A percentile compares a stretch with the other conserved stretches of the same genome.
Conservation (phyloP, 2,329 filamentous ascomycete genomes). For the Hyphodiscus sp. region DNA sequence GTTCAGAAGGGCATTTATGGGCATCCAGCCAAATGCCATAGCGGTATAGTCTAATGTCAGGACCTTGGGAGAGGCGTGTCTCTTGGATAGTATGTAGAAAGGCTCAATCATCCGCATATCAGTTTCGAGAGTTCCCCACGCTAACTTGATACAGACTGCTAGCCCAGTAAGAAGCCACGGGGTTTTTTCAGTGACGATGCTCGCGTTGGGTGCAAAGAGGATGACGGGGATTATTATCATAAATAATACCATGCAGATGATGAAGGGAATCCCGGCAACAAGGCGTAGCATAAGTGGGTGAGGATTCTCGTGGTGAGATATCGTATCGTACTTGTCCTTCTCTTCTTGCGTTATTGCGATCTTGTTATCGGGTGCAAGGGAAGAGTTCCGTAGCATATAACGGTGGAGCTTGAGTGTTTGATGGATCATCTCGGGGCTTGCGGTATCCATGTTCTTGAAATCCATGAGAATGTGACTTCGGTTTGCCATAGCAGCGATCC, state of each 20-base stretch:
- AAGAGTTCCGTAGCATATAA: slow-evolving; percentile 65
- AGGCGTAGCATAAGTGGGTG: slow-evolving; percentile 64
- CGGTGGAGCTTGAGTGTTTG: slow-evolving; percentile 57
- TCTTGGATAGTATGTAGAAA: slow-evolving; percentile 61
- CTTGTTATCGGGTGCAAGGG: slow-evolving; percentile 57
- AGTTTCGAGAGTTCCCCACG: slow-evolving; percentile 63
- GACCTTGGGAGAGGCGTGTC: slow-evolving; percentile 58
- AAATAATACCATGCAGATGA: slow-evolving; percentile 51
- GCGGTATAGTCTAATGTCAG: slow-evolving; percentile 69
- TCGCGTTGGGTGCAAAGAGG: slow-evolving; percentile 48
- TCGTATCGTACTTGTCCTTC: slow-evolving; percentile 41
- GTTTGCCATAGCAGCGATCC: slow-evolving; percentile 69
- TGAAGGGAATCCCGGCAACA: slow-evolving; percentile 52
- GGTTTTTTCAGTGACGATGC: slow-evolving; percentile 50
- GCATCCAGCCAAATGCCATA: slow-evolving; percentile 61
- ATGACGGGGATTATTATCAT: slow-evolving; percentile 52
- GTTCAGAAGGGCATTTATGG: slow-evolving; percentile 55
- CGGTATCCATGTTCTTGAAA: slow-evolving; percentile 65
- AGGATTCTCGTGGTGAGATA: slow-evolving; percentile 50
- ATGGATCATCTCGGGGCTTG: slow-evolving; percentile 60
- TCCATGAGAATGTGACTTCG: slow-evolving; percentile 67
- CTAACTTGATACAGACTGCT: slow-evolving; percentile 60
- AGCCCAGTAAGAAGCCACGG: slow-evolving; percentile 61
- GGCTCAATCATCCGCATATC: slow-evolving; percentile 68
- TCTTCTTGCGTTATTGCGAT: slow-evolving; percentile 37